A percentile compares a stretch with the other conserved stretches of the same genome.
Conservation (phyloP, 2,329 filamentous ascomycete genomes). For the Mycocentrospora acerina region DNA sequence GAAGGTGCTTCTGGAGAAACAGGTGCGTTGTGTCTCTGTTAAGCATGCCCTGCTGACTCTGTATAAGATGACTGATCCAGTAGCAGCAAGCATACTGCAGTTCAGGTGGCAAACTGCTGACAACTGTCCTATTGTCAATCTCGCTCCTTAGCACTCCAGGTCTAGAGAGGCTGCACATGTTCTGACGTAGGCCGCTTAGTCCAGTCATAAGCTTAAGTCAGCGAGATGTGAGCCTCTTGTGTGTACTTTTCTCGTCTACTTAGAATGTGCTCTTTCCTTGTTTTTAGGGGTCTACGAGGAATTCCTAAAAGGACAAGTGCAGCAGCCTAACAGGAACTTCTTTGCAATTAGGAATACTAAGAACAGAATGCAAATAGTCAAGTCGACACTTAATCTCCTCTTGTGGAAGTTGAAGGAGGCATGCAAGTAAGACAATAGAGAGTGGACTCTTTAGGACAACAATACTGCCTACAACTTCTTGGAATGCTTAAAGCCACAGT, state of each 20-base stretch:
- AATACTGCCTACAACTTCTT: conserved; percentile 17
- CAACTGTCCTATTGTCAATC: conserved; percentile 5
- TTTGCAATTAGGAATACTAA: conserved; percentile 24
- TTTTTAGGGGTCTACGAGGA: conserved; percentile 24
- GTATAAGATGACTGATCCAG: conserved; percentile 31
- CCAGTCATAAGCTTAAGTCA: conserved; percentile 43
- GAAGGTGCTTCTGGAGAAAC: conserved; percentile 44
- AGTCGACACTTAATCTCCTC: conserved; percentile 18
- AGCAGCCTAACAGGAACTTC: conserved; percentile 34
- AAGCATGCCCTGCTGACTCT: conserved; percentile 16
- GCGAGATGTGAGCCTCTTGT: conserved; percentile 32
- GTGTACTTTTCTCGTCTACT: conserved; percentile 38
- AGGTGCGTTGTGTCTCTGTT: conserved; percentile 28
- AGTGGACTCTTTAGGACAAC: conserved; percentile 23
- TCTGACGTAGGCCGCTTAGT: conserved; percentile 26
- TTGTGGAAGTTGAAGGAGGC: conserved; percentile 14
- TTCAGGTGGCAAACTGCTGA: conserved; percentile 8
- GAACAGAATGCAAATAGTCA: conserved; percentile 32
- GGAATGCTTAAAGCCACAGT: conserved; percentile 11
- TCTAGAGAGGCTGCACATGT: conserved; percentile 36
- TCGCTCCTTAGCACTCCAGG: conserved; percentile 5
- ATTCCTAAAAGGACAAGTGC: conserved; percentile 32
- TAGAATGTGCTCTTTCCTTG: conserved; percentile 31
- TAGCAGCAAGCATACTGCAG: conserved; percentile 43
- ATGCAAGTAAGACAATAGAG: conserved; percentile 12